Evolutionary conservation across 2,329 filamentous ascomycete species (phyloP).

Genomic region (Bipolaris zeicola): DNA sequence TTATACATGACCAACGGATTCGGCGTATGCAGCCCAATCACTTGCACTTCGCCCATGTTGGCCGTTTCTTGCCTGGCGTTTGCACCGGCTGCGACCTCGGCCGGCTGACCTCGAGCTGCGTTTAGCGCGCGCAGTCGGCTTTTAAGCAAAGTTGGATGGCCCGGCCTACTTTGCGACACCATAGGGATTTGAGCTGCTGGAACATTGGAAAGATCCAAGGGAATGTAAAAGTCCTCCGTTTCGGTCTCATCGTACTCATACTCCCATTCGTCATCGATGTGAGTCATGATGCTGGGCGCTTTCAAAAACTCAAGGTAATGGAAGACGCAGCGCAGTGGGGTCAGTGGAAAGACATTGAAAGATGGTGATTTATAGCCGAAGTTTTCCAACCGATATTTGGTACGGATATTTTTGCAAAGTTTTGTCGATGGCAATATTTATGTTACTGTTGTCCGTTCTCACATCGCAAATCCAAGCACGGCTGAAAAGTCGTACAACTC

Average conservation of each 20-base stretch:
- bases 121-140: conserved; percentile 39
- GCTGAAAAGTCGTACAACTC: conserved; percentile 20
- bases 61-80: conserved; percentile 18
- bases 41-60: conserved; percentile 64
- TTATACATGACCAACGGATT: conserved; percentile 82
- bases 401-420: too few relatives aligned
- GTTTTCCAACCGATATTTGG: too few relatives aligned
- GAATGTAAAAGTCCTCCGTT: conserved; percentile 65
- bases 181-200: conserved; percentile 26
- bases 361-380: neutral
- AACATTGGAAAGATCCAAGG: conserved; percentile 61
- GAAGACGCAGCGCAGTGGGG: conserved; percentile 3
- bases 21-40: conserved; percentile 78
- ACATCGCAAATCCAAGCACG: conserved; percentile 25
- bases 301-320: neutral
- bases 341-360: neutral
- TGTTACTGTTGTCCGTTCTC: rapidly evolving
- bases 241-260: conserved; percentile 63
- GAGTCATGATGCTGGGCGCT: conserved; percentile 23
- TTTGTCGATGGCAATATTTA: neutral
- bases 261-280: conserved; percentile 59
- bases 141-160: conserved; percentile 35
- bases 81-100: conserved; percentile 10
- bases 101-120: conserved; percentile 26
- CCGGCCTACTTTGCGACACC: conserved; percentile 25